phyloP scores from a whole-genome alignment of 1,139 yeast species.

The Geotrichum australiense region DNA sequence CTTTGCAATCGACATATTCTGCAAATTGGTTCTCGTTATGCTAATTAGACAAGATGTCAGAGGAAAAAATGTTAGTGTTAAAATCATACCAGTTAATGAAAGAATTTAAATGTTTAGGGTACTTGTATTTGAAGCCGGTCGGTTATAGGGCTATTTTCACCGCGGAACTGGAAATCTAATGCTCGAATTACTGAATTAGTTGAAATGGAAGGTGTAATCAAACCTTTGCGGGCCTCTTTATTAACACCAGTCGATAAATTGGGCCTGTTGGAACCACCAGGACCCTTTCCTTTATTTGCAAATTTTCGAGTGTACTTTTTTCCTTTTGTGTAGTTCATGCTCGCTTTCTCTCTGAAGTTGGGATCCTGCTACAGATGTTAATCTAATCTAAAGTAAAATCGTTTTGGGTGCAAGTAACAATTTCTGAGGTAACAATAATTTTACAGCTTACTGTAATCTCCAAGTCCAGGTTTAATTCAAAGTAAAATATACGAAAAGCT shows the following conservation, averaged over 20 bases:
- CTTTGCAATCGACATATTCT: conserved; percentile 8
- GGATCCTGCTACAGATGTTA: no score
- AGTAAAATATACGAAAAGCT: no score
- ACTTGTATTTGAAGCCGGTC: no score
- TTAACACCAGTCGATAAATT: background rate
- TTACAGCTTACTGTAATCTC: no score
- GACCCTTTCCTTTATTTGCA: background rate
- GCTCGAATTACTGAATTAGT: conserved; percentile 9
- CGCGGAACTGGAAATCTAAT: conserved; percentile 3
- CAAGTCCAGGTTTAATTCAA: no score
- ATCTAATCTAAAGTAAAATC: no score
- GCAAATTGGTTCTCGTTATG: conserved; percentile 8
- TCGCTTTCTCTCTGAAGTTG: background rate
- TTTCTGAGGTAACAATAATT: no score
- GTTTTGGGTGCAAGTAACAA: no score
- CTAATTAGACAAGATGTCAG: no score
- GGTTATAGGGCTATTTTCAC: background rate
- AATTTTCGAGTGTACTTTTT: background rate
- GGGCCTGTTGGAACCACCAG: background rate
- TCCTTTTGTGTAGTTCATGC: conserved; percentile 7
- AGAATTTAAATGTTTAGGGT: background rate
- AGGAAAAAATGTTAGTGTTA: no score
- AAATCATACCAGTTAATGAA: background rate
- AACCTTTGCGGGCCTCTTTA: conserved; percentile 1
- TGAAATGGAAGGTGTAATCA: conserved; percentile 1